These are phyloP conservation scores for Tarenaya hassleriana DNA, from an alignment of 345 rosid genomes.

Conservation along the genomic window DNA sequence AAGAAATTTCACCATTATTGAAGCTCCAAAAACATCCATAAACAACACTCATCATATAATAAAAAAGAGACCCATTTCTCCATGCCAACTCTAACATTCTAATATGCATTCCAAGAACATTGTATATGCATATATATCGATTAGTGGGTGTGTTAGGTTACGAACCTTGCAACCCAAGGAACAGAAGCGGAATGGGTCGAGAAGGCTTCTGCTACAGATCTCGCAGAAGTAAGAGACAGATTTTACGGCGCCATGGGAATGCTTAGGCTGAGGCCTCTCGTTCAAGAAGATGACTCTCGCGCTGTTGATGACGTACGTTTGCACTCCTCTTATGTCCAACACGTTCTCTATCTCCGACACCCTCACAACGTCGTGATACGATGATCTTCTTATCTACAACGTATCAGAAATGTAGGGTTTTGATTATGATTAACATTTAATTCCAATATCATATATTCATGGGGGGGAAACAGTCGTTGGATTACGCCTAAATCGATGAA, in stretches of 20 bases:
- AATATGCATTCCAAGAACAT: too few species aligned
- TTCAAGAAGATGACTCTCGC: slow-evolving; percentile 78
- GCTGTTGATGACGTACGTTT: slow-evolving; percentile 86
- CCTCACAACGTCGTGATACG: slow-evolving; percentile 89
- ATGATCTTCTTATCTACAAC: slow-evolving; percentile 44
- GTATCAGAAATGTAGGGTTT: too few species aligned
- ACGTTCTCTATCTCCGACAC: slow-evolving; percentile 67
- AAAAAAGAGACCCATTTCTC: too few species aligned
- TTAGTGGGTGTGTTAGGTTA: background rate
- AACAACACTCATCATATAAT: too few species aligned
- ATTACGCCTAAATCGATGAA: too few species aligned
- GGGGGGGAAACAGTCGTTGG: too few species aligned
- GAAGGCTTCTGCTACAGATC: slow-evolving; percentile 71
- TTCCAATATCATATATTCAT: too few species aligned
- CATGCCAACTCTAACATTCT: too few species aligned
- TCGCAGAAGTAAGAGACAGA: slow-evolving; percentile 63
- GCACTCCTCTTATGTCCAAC: slow-evolving; percentile 74
- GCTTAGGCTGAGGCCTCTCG: slow-evolving; percentile 56
- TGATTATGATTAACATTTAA: too few species aligned
- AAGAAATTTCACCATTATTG: too few species aligned
- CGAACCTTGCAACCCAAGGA: slow-evolving; percentile 92
- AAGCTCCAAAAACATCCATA: too few species aligned
- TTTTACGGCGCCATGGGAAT: slow-evolving; percentile 27
- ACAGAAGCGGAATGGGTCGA: slow-evolving; percentile 83
- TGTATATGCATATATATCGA: background rate